Percentiles rank a stretch among this genome's conserved stretches.
These are phyloP conservation scores for Boletus pseudopeckii DNA, from an alignment of 768 basidiomycete species.

Conservation along the genomic window DNA sequence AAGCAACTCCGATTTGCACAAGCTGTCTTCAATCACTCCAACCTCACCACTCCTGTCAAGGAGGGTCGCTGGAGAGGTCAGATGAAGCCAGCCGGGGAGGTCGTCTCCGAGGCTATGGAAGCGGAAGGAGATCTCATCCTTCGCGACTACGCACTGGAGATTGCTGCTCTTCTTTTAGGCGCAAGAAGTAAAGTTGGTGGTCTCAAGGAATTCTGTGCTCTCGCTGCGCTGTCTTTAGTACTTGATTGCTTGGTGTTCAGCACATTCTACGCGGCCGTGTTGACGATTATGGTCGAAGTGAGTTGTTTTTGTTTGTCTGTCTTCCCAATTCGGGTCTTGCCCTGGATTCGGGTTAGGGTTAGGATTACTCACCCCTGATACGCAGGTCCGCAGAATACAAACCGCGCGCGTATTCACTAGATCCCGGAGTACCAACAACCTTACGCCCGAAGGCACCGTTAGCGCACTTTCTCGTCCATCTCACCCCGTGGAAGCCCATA, in stretches of 20 bases:
- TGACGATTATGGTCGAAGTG: conserved; percentile 97
- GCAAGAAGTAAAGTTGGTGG: conserved; percentile 86
- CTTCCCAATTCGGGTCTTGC: background rate
- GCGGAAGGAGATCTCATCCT: conserved; percentile 81
- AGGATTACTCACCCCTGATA: conserved; percentile 8
- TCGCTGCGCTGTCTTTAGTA: conserved; percentile 83
- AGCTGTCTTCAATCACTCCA: conserved; percentile 83
- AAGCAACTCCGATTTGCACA: conserved; percentile 91
- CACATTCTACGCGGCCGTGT: conserved; percentile 84
- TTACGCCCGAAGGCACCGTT: conserved; percentile 29
- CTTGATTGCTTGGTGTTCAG: conserved; percentile 87
- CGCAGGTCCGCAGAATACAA: conserved; percentile 68
- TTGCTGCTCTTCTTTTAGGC: conserved; percentile 84
- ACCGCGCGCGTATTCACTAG: conserved; percentile 50
- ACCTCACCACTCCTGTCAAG: conserved; percentile 42
- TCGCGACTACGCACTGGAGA: conserved; percentile 89
- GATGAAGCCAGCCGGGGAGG: conserved; percentile 75
- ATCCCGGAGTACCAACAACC: conserved; percentile 32
- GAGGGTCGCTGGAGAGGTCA: conserved; percentile 40
- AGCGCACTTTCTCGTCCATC: conserved; percentile 28
- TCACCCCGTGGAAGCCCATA: conserved; percentile 15
- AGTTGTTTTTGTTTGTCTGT: conserved; percentile 25
- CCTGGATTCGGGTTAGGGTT: conserved; percentile 10
- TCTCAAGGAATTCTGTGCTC: conserved; percentile 89
- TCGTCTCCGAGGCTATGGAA: conserved; percentile 81